These are phyloP conservation scores for Entomortierella chlamydospora DNA, from an alignment of 192 early-diverging fungal genomes.

Conservation along the genomic window DNA sequence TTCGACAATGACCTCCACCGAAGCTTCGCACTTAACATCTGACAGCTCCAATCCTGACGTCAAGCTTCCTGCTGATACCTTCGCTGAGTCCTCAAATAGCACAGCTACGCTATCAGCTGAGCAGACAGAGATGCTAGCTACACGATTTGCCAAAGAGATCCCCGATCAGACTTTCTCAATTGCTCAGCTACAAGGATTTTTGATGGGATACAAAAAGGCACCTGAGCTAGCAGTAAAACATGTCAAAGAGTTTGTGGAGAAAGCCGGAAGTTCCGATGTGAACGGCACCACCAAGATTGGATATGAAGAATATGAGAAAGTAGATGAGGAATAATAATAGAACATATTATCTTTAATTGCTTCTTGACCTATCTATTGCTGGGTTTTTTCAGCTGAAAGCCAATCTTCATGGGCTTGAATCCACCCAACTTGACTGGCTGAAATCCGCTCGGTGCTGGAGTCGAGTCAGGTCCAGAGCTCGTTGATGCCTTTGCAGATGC, in stretches of 20 bases:
- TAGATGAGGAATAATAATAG: slow-evolving; percentile 11
- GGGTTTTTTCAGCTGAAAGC: slow-evolving; percentile 48
- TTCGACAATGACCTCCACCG: background rate
- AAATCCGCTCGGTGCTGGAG: slow-evolving; percentile 21
- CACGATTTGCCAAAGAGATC: slow-evolving; percentile 51
- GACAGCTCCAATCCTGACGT: background rate
- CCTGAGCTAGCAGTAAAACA: slow-evolving; percentile 54
- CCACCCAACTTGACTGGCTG: slow-evolving; percentile 39
- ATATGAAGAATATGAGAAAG: slow-evolving; percentile 15
- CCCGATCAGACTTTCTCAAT: slow-evolving; percentile 60
- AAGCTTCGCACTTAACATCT: background rate
- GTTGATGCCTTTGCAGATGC: background rate
- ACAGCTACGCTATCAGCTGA: background rate
- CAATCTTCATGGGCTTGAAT: slow-evolving; percentile 51
- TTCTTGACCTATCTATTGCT: slow-evolving; percentile 13
- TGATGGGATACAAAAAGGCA: slow-evolving; percentile 62
- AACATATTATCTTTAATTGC: background rate
- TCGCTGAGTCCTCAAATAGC: background rate
- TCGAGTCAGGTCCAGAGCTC: background rate
- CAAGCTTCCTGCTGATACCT: no score
- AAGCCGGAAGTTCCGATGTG: slow-evolving; percentile 46
- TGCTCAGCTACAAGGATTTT: slow-evolving; percentile 63
- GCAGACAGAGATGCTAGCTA: slow-evolving; percentile 36
- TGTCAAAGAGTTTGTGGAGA: slow-evolving; percentile 47
- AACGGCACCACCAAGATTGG: slow-evolving; percentile 50